Percentiles rank a stretch among this genome's conserved stretches.
These are phyloP conservation scores for Suhomyces bribrorum DNA, from an alignment of 1,139 yeast species.

Conservation along the genomic window DNA sequence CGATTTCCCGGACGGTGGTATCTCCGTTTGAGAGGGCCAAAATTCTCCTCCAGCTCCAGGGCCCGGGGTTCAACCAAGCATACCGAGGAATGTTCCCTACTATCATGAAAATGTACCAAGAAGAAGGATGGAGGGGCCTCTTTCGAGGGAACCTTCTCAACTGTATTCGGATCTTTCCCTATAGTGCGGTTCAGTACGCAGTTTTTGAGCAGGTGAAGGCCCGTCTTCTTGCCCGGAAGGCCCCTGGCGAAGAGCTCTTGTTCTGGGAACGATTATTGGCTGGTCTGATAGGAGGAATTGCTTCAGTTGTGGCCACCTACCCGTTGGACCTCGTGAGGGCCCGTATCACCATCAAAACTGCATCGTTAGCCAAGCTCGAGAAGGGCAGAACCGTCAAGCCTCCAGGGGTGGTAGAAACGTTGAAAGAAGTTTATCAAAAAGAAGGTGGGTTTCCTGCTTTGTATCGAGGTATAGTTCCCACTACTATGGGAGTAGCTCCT, in stretches of 20 bases:
- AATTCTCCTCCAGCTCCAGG: constrained; percentile 87
- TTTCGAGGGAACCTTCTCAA: constrained; percentile 90
- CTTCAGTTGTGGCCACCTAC: constrained; percentile 81
- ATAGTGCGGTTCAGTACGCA: constrained; percentile 91
- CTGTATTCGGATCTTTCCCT: constrained; percentile 88
- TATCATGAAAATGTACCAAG: constrained; percentile 74
- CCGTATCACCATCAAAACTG: constrained; percentile 85
- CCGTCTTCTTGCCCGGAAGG: constrained; percentile 31
- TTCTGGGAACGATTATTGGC: constrained; percentile 61
- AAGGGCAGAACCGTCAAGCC: constrained; percentile 50
- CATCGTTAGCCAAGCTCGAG: constrained; percentile 58
- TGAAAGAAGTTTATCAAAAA: constrained; percentile 57
- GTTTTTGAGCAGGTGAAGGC: constrained; percentile 75
- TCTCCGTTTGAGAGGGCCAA: constrained; percentile 96
- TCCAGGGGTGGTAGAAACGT: constrained; percentile 68
- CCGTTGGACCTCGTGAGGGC: constrained; percentile 93
- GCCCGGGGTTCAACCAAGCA: constrained; percentile 61
- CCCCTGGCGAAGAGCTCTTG: constrained; percentile 32
- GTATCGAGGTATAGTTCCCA: constrained; percentile 84
- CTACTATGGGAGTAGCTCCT: constrained; percentile 93
- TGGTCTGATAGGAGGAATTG: constrained; percentile 81
- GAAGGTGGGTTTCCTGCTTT: constrained; percentile 85
- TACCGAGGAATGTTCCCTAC: constrained; percentile 78
- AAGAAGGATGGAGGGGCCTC: constrained; percentile 87
- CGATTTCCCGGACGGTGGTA: constrained; percentile 87